Evolutionary conservation across 2,329 filamentous ascomycete species (phyloP).

Genomic region (Scorias spongiosa): DNA sequence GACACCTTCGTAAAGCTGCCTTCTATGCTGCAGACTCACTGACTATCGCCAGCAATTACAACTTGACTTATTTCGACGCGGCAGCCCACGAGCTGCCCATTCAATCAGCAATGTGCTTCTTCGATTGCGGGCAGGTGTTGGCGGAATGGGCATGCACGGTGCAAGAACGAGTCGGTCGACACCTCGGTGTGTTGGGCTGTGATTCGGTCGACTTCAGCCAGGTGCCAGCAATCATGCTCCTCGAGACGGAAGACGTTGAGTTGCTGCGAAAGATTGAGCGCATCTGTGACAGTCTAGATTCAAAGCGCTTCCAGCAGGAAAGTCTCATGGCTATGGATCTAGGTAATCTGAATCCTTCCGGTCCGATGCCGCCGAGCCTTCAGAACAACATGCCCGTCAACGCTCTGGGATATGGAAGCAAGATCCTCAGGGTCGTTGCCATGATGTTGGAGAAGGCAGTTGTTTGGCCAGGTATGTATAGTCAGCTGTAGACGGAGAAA

Average conservation of each 20-base stretch:
- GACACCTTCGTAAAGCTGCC: constrained; percentile 81
- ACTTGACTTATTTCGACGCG: constrained; percentile 71
- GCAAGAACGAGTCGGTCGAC: constrained; percentile 84
- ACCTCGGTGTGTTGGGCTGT: constrained; percentile 71
- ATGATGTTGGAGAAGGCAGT: constrained; percentile 78
- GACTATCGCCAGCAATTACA: constrained; percentile 72
- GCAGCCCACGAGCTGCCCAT: constrained; percentile 73
- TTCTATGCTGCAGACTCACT: constrained; percentile 90
- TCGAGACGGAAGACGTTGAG: constrained; percentile 84
- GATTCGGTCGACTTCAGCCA: constrained; percentile 65
- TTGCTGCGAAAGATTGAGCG: constrained; percentile 69
- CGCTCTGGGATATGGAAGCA: constrained; percentile 61
- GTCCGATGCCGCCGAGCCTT: constrained; percentile 29
- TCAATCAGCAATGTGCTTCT: constrained; percentile 80
- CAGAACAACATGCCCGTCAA: constrained; percentile 29
- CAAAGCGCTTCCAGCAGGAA: constrained; percentile 49
- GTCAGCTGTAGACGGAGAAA: no score
- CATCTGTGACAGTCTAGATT: constrained; percentile 60
- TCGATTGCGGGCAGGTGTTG: constrained; percentile 86
- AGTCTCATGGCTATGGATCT: constrained; percentile 38
- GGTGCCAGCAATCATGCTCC: constrained; percentile 73
- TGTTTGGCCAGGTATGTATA: constrained; percentile 70
- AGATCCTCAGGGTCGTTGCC: constrained; percentile 69
- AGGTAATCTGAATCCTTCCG: constrained; percentile 27
- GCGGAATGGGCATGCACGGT: constrained; percentile 89